Percentiles rank a stretch among this genome's conserved stretches.
Conservation (phyloP, 2,329 filamentous ascomycete species). For the Graphiopsis chlorocephala region DNA sequence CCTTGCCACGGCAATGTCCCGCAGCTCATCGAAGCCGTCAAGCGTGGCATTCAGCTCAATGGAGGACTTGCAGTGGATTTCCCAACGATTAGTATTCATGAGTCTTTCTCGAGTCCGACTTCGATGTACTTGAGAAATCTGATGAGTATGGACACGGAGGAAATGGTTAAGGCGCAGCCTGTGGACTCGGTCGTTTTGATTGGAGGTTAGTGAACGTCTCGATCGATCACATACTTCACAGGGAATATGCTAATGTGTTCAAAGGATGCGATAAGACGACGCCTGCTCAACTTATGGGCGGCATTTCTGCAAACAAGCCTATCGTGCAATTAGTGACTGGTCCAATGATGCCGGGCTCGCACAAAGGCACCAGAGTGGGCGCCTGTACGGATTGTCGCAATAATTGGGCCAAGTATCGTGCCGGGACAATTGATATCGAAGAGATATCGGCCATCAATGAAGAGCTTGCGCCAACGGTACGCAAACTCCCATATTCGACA, state of each 20-base stretch:
- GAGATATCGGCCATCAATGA: conserved; percentile 70
- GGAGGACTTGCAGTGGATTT: conserved; percentile 71
- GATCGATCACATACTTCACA: not conserved
- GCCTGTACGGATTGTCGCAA: conserved; percentile 74
- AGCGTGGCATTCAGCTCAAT: conserved; percentile 64
- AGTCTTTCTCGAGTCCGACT: conserved; percentile 67
- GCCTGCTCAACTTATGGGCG: conserved; percentile 73
- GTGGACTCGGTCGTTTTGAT: conserved; percentile 63
- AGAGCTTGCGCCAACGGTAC: conserved; percentile 67
- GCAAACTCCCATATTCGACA: too few species aligned
- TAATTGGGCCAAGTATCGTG: conserved; percentile 69
- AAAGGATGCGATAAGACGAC: conserved; percentile 71
- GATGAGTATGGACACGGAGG: conserved; percentile 78
- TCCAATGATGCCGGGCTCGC: conserved; percentile 72
- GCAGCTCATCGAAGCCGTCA: conserved; percentile 68
- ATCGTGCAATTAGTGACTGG: conserved; percentile 67
- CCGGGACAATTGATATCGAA: conserved; percentile 66
- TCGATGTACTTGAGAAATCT: conserved; percentile 73
- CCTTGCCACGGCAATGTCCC: conserved; percentile 70
- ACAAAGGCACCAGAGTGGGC: conserved; percentile 62
- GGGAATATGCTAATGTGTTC: not conserved
- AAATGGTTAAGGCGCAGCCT: conserved; percentile 72
- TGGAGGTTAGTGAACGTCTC: conserved; percentile 56
- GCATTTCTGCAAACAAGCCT: conserved; percentile 70
- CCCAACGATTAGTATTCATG: conserved; percentile 69